Evolutionary conservation across 2,329 filamentous ascomycete species (phyloP), one percentile per base, ranked within the genome.

Genomic region (Monilinia polystroma): DNA sequence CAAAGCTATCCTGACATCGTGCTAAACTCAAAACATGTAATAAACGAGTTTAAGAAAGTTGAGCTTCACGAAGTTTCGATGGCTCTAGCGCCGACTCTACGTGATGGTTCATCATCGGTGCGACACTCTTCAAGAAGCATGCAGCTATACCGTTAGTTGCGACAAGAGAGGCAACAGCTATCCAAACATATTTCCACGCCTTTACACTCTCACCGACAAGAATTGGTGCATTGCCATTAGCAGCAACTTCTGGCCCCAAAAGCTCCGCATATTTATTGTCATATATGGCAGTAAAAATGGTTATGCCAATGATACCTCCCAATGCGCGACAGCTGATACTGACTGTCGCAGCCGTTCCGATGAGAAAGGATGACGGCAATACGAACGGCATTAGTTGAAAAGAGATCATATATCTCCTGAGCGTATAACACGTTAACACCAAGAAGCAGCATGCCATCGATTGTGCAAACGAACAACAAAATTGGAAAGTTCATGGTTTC

Each of bases 381-480:
- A 10, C 66, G 49, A 6, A 71, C 66, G 2, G 70, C 69, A 49
- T 71, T 57, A 16, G 62, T 32, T 10, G 69, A 66, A 49, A 71
- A 70, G 4, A 71, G 38, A 32, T 69, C 69, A 23, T 57, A 69
- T n/a, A 70, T 68, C 54, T 71, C 63, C 23, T 69, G 67, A 2
- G 70, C 45, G 41, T 68, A 70, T 10, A 71, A 62, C 7, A 68
- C 67, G 56, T 71, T 71, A 11, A 70, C 70, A 2, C 70, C 70
- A 16, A 70, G 66, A 29, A 71, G 66, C 4, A 71, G 67, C 70
- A 71, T 70, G 2, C 70, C 69, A 38, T 70, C 70, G 38, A 71
- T 68, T 14, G 63, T 66, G 41, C 67, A 69, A 32, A 71, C 69
- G 29, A 69, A 69, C 10, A 70, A 64, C 38, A 70, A 47, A 56